These are phyloP conservation scores for Ceratobasidium theobromae DNA, from an alignment of 1,284 basidiomycete genomes.

Conservation along the genomic window DNA sequence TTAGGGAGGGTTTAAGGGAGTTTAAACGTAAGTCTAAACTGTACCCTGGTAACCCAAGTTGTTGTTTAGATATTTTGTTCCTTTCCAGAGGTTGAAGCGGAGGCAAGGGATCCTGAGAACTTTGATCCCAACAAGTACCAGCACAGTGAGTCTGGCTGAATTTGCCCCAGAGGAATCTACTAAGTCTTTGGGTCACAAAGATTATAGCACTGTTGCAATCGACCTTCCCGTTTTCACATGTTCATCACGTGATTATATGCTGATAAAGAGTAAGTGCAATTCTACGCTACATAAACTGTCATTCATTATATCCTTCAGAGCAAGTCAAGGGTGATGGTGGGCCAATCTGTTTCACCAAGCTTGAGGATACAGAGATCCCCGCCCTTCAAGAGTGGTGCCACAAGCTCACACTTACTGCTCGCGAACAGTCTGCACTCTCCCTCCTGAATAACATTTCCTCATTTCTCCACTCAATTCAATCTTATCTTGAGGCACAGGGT, in stretches of 20 bases:
- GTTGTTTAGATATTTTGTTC: background rate
- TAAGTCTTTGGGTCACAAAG: slow-evolving; percentile 44
- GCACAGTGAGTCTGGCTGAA: slow-evolving; percentile 47
- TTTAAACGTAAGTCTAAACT: slow-evolving; percentile 50
- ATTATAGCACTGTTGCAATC: slow-evolving; percentile 59
- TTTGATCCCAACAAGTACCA: slow-evolving; percentile 56
- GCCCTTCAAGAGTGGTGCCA: slow-evolving; percentile 62
- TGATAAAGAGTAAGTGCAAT: slow-evolving; percentile 49
- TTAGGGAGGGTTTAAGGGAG: slow-evolving; percentile 58
- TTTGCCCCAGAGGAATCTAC: background rate
- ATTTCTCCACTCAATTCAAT: slow-evolving; percentile 52
- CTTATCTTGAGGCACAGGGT: slow-evolving; percentile 54
- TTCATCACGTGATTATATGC: slow-evolving; percentile 61
- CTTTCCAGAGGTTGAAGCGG: slow-evolving; percentile 53
- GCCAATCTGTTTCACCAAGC: slow-evolving; percentile 56
- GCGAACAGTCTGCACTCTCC: slow-evolving; percentile 54
- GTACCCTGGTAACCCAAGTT: background rate
- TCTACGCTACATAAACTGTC: background rate
- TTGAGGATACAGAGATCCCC: slow-evolving; percentile 58
- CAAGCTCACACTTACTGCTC: slow-evolving; percentile 55
- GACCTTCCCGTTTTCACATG: slow-evolving; percentile 63
- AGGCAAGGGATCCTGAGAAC: slow-evolving; percentile 56
- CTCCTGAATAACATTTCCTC: slow-evolving; percentile 52
- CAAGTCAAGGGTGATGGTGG: slow-evolving; percentile 62
- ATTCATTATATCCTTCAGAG: slow-evolving; percentile 41